These are phyloP conservation scores for Flaveria floridana DNA, from an alignment of 140 eudicot genomes.

Conservation along the genomic window DNA sequence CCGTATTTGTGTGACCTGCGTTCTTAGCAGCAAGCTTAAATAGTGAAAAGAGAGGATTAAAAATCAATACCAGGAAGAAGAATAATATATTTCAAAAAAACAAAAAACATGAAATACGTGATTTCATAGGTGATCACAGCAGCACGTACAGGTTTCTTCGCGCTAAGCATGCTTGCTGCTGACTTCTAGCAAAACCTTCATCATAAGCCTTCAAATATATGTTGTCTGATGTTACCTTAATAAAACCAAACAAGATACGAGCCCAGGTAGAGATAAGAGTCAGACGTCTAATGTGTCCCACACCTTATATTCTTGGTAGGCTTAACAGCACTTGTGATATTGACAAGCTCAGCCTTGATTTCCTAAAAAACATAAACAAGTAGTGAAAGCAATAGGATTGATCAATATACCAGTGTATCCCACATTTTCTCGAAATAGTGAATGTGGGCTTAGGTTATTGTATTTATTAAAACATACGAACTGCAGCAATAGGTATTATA, in stretches of 20 bases:
- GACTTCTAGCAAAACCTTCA: slow-evolving; percentile 65
- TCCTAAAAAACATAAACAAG: not conserved
- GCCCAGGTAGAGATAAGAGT: not conserved
- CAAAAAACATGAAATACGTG: not conserved
- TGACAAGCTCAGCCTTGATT: slow-evolving; percentile 60
- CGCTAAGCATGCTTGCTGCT: too few relatives aligned
- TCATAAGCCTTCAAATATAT: slow-evolving; percentile 57
- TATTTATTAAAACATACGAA: not conserved
- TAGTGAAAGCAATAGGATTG: slow-evolving; percentile 1
- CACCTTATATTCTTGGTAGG: slow-evolving; percentile 95
- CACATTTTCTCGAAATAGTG: slow-evolving; percentile 76
- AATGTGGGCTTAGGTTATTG: not conserved
- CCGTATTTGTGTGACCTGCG: too few relatives aligned
- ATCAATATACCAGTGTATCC: slow-evolving; percentile 73
- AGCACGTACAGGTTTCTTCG: slow-evolving; percentile 66
- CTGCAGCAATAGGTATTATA: not conserved
- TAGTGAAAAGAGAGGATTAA: too few relatives aligned
- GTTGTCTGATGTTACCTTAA: not conserved
- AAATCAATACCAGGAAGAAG: not conserved
- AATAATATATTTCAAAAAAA: not conserved
- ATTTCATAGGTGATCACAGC: slow-evolving; percentile 50
- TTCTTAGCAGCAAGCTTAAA: too few relatives aligned
- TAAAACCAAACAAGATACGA: not conserved
- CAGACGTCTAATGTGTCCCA: not conserved
- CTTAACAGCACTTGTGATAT: slow-evolving; percentile 72